phyloP scores from a whole-genome alignment of 768 basidiomycete genomes.

The Lepiota venenata region DNA sequence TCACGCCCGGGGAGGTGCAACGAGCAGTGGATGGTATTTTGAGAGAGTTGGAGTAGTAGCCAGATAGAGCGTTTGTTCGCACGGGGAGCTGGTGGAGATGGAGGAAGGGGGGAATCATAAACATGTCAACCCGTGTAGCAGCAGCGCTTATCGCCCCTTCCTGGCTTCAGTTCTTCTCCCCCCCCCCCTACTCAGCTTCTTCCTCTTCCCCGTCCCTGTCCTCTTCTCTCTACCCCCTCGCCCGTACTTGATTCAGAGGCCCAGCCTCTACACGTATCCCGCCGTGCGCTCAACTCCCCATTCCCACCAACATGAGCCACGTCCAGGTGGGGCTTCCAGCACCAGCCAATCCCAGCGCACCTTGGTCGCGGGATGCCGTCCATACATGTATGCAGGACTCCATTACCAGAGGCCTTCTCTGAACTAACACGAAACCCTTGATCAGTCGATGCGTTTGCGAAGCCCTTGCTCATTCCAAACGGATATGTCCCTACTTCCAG shows the following conservation, averaged over 20 bases:
- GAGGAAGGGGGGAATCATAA: too few relatives aligned
- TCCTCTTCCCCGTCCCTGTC: background rate
- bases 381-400: background rate
- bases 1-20: slow-evolving; percentile 44
- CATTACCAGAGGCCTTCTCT: background rate
- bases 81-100: too few relatives aligned
- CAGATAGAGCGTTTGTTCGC: background rate
- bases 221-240: too few relatives aligned
- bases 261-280: background rate
- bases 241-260: too few relatives aligned
- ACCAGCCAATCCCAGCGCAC: background rate
- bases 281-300: too few relatives aligned
- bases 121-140: too few relatives aligned
- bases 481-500: background rate
- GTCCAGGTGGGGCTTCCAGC: slow-evolving; percentile 4
- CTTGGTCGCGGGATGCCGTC: slow-evolving; percentile 1
- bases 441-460: background rate
- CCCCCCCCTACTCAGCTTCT: background rate
- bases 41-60: slow-evolving; percentile 10
- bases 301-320: background rate
- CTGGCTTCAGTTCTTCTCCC: background rate
- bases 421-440: background rate
- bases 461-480: background rate
- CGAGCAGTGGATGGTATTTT: slow-evolving; percentile 34
- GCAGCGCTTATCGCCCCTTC: background rate